phyloP scores from a whole-genome alignment of 129 eudicot species.

The Ambrosia trifida region DNA sequence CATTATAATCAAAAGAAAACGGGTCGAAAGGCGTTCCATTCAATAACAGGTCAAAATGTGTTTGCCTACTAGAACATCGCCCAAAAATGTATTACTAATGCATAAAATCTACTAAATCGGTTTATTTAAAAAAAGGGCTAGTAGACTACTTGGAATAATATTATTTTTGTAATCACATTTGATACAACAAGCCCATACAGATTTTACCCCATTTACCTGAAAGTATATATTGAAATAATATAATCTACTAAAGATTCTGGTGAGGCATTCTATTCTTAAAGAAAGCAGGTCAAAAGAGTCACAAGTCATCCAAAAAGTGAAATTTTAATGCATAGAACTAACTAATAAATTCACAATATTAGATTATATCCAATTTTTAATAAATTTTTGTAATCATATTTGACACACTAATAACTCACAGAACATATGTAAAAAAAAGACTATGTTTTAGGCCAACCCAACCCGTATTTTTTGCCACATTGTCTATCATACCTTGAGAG shows the following conservation, averaged over 20 bases:
- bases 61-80: background rate
- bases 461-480: background rate
- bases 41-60: background rate
- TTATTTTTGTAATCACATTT: background rate
- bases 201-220: too few relatives aligned
- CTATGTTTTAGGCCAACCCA: background rate
- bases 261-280: background rate
- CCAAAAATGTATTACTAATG: too few relatives aligned
- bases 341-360: background rate
- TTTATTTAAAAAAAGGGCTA: background rate
- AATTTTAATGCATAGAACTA: background rate
- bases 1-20: background rate
- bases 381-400: background rate
- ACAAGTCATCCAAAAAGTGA: background rate
- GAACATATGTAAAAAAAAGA: background rate
- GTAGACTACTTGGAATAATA: background rate
- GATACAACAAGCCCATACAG: too few relatives aligned
- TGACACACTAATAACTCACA: background rate
- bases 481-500: slow-evolving; percentile 53
- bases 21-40: background rate
- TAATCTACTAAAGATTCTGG: too few relatives aligned
- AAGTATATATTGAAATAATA: too few relatives aligned
- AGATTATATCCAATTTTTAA: background rate
- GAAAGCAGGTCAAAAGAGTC: background rate
- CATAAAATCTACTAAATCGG: background rate